Conservation (phyloP, 768 basidiomycete species). For the Neoboletus brunneissimus region DNA sequence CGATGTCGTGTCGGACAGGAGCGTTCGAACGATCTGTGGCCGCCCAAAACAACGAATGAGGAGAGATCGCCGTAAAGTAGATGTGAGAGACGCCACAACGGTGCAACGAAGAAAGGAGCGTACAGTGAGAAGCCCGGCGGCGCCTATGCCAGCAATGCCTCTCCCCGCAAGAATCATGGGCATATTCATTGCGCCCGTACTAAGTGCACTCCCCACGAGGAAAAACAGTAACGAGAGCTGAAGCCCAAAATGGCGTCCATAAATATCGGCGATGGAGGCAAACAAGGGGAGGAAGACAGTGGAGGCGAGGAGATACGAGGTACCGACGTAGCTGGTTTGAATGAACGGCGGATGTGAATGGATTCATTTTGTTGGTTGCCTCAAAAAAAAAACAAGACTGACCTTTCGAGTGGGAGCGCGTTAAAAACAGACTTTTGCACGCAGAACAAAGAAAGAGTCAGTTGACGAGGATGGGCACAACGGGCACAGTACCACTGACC, state of each 20-base stretch:
- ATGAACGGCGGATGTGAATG: neutral
- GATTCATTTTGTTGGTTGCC: neutral
- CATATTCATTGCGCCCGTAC: constrained; percentile 48
- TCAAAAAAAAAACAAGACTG: neutral
- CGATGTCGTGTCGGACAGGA: constrained; percentile 43
- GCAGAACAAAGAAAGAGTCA: neutral
- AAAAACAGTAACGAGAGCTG: constrained; percentile 46
- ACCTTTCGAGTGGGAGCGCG: constrained; percentile 28
- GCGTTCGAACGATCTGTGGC: constrained; percentile 38
- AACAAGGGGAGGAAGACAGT: constrained; percentile 54
- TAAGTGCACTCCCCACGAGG: constrained; percentile 43
- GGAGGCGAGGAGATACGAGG: constrained; percentile 47
- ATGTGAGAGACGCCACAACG: neutral
- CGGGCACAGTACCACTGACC: constrained; percentile 25
- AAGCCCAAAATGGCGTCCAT: constrained; percentile 47
- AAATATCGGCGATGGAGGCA: constrained; percentile 48
- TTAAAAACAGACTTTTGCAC: constrained; percentile 28
- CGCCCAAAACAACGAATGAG: neutral
- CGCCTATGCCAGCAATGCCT: constrained; percentile 50
- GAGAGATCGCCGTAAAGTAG: neutral
- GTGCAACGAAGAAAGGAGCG: neutral
- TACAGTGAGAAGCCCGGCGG: constrained; percentile 41
- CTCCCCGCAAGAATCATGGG: constrained; percentile 44
- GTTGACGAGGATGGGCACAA: neutral
- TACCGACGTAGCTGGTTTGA: constrained; percentile 44